Percentiles rank a stretch among this genome's conserved stretches.
These are phyloP conservation scores for Epichloe baconii DNA, from an alignment of 2,329 filamentous ascomycete genomes.

Conservation along the genomic window DNA sequence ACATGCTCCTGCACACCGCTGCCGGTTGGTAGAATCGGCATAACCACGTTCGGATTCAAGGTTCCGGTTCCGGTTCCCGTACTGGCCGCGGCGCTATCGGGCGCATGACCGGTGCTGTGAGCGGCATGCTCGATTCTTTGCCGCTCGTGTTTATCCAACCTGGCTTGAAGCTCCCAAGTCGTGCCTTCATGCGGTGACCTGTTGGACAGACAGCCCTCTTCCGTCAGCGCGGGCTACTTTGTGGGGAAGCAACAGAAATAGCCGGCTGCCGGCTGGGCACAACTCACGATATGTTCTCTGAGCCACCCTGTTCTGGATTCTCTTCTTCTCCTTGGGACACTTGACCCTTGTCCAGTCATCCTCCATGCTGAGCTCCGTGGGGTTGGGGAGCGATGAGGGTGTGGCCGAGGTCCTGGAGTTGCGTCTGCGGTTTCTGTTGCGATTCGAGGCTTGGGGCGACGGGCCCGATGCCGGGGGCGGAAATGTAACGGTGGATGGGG, in stretches of 20 bases:
- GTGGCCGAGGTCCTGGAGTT: neutral
- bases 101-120: neutral
- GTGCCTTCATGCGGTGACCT: constrained; percentile 21
- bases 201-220: too few species aligned
- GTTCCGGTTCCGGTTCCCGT: neutral
- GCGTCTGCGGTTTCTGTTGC: neutral
- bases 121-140: constrained; percentile 5
- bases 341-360: constrained; percentile 9
- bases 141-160: constrained; percentile 16
- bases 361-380: constrained; percentile 4
- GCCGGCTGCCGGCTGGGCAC: neutral
- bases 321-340: constrained; percentile 7
- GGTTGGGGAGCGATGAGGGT: constrained; percentile 2
- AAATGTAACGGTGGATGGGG: neutral
- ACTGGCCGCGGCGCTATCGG: neutral
- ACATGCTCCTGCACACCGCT: constrained; percentile 7
- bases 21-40: constrained; percentile 5
- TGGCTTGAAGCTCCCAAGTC: constrained; percentile 18
- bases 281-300: constrained; percentile 17
- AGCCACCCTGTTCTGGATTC: constrained; percentile 8
- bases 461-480: neutral
- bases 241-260: neutral
- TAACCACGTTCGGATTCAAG: neutral
- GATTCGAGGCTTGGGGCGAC: neutral
- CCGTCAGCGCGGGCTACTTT: neutral